A percentile compares a stretch with the other conserved stretches of the same genome.
These are phyloP conservation scores for Zygosaccharomyces bisporus DNA, from an alignment of 805 yeast species.

Conservation along the genomic window DNA sequence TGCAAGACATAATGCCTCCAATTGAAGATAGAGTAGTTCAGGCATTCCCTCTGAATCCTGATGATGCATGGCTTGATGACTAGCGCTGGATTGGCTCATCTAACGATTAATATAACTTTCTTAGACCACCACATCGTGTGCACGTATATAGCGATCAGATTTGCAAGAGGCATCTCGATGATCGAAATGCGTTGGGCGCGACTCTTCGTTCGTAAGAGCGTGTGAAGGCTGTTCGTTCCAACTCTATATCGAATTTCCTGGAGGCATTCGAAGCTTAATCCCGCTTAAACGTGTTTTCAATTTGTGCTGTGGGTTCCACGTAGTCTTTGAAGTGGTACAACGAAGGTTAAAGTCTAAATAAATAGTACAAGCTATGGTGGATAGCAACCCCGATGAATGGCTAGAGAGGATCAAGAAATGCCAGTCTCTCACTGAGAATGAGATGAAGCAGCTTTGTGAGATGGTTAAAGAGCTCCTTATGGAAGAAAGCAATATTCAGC, in stretches of 20 bases:
- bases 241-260: neutral
- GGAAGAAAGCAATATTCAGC: slow-evolving; percentile 96
- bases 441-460: slow-evolving; percentile 95
- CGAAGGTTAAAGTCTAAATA: neutral
- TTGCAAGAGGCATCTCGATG: slow-evolving; percentile 6
- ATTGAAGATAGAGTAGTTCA: slow-evolving; percentile 27
- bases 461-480: slow-evolving; percentile 88
- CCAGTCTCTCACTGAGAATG: slow-evolving; percentile 80
- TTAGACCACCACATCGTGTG: neutral
- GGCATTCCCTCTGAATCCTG: slow-evolving; percentile 29
- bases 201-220: neutral
- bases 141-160: slow-evolving; percentile 6
- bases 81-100: neutral
- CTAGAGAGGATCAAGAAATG: slow-evolving; percentile 89
- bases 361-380: slow-evolving; percentile 39
- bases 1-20: slow-evolving; percentile 29
- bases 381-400: slow-evolving; percentile 94
- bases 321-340: neutral
- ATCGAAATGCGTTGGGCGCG: slow-evolving; percentile 7
- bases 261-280: neutral
- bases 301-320: neutral
- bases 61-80: slow-evolving; percentile 33
- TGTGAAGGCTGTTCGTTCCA: neutral
- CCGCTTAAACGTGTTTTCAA: neutral
- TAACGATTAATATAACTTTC: neutral